Evolutionary conservation across 208 protist species (phyloP).

Genomic region (Leishmania tropica): DNA sequence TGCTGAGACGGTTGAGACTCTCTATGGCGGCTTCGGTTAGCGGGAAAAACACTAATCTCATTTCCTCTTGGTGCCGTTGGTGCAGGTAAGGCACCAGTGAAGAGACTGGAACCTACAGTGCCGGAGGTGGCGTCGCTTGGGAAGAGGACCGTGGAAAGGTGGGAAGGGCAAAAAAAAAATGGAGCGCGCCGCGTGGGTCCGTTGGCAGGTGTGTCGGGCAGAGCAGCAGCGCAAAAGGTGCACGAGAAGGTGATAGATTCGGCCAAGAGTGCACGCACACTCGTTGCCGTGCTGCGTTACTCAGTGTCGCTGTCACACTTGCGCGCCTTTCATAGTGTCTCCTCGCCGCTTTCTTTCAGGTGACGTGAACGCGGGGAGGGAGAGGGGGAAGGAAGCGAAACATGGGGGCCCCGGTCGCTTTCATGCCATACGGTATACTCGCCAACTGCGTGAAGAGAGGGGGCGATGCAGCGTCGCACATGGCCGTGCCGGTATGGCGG

Average conservation of each 20-base stretch:
- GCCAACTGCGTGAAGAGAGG: background rate
- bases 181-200: background rate
- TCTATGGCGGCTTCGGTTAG: background rate
- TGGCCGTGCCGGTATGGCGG: constrained; percentile 29
- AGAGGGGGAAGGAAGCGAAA: background rate
- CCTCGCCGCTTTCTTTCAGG: background rate
- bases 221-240: background rate
- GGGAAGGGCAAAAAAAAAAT: background rate
- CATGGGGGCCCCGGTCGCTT: background rate
- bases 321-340: background rate
- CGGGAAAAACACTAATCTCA: too few species aligned
- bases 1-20: background rate
- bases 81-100: background rate
- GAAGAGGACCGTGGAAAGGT: background rate
- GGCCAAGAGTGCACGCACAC: background rate
- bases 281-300: background rate
- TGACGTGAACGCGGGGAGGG: background rate
- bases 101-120: background rate
- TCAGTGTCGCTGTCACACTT: background rate
- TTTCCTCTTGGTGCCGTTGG: background rate
- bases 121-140: background rate
- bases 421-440: background rate
- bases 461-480: constrained; percentile 18
- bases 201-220: background rate
- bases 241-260: background rate